Conservation (phyloP, 805 yeast species). For the Ogataea zsoltii region DNA sequence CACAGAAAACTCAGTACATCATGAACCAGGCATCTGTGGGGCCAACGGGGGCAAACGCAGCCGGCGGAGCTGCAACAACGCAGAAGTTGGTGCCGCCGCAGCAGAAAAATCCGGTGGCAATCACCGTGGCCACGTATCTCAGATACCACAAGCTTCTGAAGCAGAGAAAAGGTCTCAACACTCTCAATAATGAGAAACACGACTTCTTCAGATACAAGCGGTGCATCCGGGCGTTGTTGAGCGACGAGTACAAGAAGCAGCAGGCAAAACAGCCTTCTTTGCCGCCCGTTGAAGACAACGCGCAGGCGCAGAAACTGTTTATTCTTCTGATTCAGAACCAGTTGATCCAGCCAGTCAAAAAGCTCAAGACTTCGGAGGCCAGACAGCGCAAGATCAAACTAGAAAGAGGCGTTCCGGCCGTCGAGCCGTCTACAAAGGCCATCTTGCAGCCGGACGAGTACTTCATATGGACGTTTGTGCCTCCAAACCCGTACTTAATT, state of each 20-base stretch:
- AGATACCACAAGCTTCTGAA: constrained; percentile 69
- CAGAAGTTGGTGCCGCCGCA: constrained; percentile 26
- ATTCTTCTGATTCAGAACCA: constrained; percentile 70
- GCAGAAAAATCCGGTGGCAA: constrained; percentile 52
- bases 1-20: too few species aligned
- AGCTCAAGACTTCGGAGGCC: constrained; percentile 68
- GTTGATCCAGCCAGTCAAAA: constrained; percentile 72
- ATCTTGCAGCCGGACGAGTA: constrained; percentile 65
- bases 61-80: constrained; percentile 1
- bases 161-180: constrained; percentile 66
- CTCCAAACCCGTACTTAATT: constrained; percentile 65
- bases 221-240: constrained; percentile 71
- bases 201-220: constrained; percentile 90
- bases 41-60: too few species aligned
- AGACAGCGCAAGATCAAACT: constrained; percentile 63
- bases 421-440: constrained; percentile 57
- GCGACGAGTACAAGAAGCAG: constrained; percentile 61
- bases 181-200: constrained; percentile 65
- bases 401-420: constrained; percentile 60
- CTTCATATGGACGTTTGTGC: constrained; percentile 80
- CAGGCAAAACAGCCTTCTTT: constrained; percentile 39
- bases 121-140: constrained; percentile 70
- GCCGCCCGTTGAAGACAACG: constrained; percentile 46
- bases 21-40: too few species aligned
- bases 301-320: constrained; percentile 62